Base-by-base conservation (phyloP, 1,284 basidiomycete species). In the Ceratobasidium sp. region DNA sequence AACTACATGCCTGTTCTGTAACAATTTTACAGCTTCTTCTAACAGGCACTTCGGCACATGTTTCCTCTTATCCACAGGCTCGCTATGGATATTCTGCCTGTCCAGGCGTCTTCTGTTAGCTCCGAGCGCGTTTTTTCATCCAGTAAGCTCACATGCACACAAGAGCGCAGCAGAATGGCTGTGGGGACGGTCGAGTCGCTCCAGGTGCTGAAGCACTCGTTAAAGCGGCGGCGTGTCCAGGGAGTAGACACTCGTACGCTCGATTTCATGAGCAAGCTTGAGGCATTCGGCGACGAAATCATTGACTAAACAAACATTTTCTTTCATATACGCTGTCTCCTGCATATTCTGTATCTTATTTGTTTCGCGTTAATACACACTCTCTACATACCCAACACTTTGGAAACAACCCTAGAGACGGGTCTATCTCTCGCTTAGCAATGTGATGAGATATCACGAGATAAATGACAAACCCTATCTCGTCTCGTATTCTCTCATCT, bases 401-500 rank as follows among this genome's bases (percentile, higher is more conserved):
- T 28, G 52, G 52, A 8, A 32, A 32, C 23, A 18, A 53, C 52
- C 52, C 52, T 53, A 21, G 23, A 57, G 53, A 58, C 30, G 55
- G 55, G 55, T 34, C 32, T 30, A 18, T 4, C 32, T 58, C 55
- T 34, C 55, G 55, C 9, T 34, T 5, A 34, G 32, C 18, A 32
- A 58, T 21, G 14, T 21, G 32, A 34, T 36, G 55, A 36, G 28
- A 58, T 18, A 36, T 18, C 30, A 36, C 3, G 55, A 58, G 55
- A 58, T 21, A 10, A 36, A 2, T 9, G 30, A 34, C 21, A n/a
- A 34, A 36, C 55, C 30, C 30, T 36, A 23, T 65, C 62, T 65
- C 48, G 62, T 65, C 62, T 65, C 46, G 16, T 65, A 46, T 36
- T 34, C n/a, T 52, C 62, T 53, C 62, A 34, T 65, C 62, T 65